Evolutionary conservation across 495 filamentous ascomycete genomes (phyloP), one percentile per base, ranked within the genome.

Genomic region (Terfezia claveryi): DNA sequence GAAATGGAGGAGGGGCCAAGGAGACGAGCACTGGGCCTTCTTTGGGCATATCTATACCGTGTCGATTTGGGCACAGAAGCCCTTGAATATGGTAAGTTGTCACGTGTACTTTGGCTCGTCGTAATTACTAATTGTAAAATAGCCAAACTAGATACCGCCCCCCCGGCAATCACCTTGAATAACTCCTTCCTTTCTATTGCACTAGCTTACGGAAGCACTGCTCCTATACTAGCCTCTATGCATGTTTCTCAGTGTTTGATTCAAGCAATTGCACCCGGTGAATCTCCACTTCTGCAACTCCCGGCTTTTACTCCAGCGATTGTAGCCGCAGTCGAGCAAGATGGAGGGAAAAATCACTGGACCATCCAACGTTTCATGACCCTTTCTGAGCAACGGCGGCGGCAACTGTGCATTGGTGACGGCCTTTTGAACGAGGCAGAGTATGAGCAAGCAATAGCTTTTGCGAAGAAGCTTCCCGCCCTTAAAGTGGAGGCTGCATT

Each of bases 41-140:
- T 96, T 14, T 98, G 91, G 91, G 89, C 87, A 49, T 96, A 96
- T 66, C 76, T 96, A 36, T 85, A 84, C 49, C 81, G 91, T 41
- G 70, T 94, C 36, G 84, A 91, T 57, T 67, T 85, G 44, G 63
- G 52, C 50, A 63, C 55, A 41, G 63, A 65, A 16, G 62, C 56
- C 12, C 63, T 66, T 37, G 63, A 60, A 55, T 64, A 58, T 49
- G 54, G 62, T 64, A 64, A 2, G 41, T 20, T 46, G 14, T 8
- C 41, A 46, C 41, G 3, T 46, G 4, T 32, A 23, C 55, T 46
- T 27, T 37, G 17, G 23, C 10, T 37, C 17, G 12, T 11, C 8
- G 16, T n/a, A 36, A 38, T 50, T 59, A 37, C 53, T 61, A 50
- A 64, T 32, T 37, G 16, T 54, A 46, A 20, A 14, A 2, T 38